Percentiles rank a stretch among this genome's conserved stretches.
Evolutionary conservation across 1,284 basidiomycete species (phyloP).

Genomic region (Sanghuangporus sanghuang): DNA sequence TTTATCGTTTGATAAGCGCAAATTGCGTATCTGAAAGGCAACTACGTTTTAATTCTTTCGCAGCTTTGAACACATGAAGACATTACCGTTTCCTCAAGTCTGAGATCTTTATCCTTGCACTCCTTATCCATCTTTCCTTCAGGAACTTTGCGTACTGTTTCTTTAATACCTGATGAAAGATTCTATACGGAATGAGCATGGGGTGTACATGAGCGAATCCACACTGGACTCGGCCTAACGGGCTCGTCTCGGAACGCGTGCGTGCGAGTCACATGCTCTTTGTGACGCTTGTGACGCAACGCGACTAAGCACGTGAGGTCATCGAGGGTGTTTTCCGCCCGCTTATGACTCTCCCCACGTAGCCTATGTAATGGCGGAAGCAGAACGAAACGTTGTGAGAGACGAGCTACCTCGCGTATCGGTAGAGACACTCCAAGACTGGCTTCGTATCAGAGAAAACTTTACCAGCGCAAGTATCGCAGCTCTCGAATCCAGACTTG

Average conservation of each 20-base stretch:
- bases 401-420: slow-evolving; percentile 64
- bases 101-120: neutral
- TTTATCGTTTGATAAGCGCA: slow-evolving; percentile 17
- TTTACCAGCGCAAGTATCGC: slow-evolving; percentile 41
- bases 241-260: neutral
- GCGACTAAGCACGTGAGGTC: neutral
- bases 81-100: slow-evolving; percentile 14
- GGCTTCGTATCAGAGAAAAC: slow-evolving; percentile 50
- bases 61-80: neutral
- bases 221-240: neutral
- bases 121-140: neutral
- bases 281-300: neutral
- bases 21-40: slow-evolving; percentile 15
- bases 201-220: neutral
- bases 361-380: slow-evolving; percentile 8
- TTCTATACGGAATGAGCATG: neutral
- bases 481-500: slow-evolving; percentile 39
- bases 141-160: neutral
- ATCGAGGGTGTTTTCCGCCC: slow-evolving; percentile 2
- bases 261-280: neutral
- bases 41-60: neutral
- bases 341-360: neutral
- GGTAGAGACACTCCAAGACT: slow-evolving; percentile 55
- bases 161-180: slow-evolving; percentile 1
- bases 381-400: slow-evolving; percentile 19